phyloP scores from a whole-genome alignment of 176 grass and related monocot genomes.

The Thinopyrum elongatum region DNA sequence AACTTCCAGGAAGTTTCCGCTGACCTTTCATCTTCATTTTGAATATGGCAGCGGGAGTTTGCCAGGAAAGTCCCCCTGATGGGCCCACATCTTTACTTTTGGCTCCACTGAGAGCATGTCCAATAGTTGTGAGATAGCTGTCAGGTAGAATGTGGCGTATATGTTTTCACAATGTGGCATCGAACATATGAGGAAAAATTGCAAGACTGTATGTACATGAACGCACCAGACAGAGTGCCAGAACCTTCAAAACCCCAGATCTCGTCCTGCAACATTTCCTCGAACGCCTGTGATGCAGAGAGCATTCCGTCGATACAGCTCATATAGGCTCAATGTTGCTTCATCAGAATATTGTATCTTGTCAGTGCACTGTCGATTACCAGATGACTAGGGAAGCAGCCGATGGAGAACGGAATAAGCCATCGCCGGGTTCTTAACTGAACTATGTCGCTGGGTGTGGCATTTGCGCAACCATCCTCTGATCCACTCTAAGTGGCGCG shows the following conservation, averaged over 20 bases:
- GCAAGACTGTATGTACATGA: no score
- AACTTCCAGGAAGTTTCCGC: neutral
- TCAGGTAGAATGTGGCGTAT: no score
- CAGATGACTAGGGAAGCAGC: neutral
- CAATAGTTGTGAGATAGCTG: no score
- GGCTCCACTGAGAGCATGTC: no score
- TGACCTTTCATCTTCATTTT: neutral
- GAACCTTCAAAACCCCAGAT: neutral
- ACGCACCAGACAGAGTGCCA: neutral
- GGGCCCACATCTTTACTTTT: neutral
- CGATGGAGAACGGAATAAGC: neutral
- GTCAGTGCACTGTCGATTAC: neutral
- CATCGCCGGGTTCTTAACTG: neutral
- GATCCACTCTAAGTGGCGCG: no score
- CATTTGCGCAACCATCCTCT: no score
- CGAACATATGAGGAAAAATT: no score
- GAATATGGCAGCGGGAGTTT: neutral
- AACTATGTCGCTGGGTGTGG: no score
- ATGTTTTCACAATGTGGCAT: no score
- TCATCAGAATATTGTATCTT: neutral
- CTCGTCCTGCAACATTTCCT: neutral
- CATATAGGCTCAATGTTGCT: neutral
- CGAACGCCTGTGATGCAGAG: neutral
- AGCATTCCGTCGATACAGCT: neutral
- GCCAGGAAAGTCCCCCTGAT: neutral